These are phyloP conservation scores for Vitis hybrid DNA, from an alignment of 177 flowering plant genomes.

Conservation along the genomic window DNA sequence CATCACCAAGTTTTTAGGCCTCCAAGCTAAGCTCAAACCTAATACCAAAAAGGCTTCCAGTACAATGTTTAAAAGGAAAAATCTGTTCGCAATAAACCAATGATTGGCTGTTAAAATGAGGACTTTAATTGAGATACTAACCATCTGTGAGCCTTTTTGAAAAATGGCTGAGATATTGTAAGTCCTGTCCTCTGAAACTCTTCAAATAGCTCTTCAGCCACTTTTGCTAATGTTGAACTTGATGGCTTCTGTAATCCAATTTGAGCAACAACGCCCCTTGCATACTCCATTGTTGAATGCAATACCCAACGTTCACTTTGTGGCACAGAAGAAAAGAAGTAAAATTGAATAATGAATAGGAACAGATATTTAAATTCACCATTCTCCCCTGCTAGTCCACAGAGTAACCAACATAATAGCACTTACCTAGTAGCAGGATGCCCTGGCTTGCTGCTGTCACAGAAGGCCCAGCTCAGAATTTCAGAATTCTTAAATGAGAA, in stretches of 20 bases:
- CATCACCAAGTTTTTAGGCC: too few species aligned
- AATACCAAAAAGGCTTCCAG: not conserved
- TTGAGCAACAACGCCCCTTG: conserved; percentile 49
- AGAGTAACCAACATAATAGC: not conserved
- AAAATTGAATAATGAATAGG: not conserved
- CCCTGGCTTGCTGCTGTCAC: conserved; percentile 87
- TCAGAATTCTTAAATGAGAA: conserved; percentile 64
- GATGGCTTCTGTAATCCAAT: conserved; percentile 72
- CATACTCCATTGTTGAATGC: conserved; percentile 74
- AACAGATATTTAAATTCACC: not conserved
- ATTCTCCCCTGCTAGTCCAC: not conserved
- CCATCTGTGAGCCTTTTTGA: conserved; percentile 91
- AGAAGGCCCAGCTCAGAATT: conserved; percentile 67
- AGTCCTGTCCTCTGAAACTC: conserved; percentile 60
- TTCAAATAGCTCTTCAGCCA: conserved; percentile 62
- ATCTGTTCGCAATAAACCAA: too few species aligned
- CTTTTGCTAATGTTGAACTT: conserved; percentile 42
- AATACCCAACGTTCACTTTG: conserved; percentile 78
- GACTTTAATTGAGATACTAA: conserved; percentile 26
- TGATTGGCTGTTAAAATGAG: not conserved
- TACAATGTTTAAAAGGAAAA: too few species aligned
- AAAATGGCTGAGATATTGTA: conserved; percentile 53
- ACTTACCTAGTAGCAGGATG: conserved; percentile 54
- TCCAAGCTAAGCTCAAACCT: too few species aligned
- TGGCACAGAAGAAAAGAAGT: conserved; percentile 12